Conservation (phyloP, 208 protist genomes). For the Willaertia magna region DNA sequence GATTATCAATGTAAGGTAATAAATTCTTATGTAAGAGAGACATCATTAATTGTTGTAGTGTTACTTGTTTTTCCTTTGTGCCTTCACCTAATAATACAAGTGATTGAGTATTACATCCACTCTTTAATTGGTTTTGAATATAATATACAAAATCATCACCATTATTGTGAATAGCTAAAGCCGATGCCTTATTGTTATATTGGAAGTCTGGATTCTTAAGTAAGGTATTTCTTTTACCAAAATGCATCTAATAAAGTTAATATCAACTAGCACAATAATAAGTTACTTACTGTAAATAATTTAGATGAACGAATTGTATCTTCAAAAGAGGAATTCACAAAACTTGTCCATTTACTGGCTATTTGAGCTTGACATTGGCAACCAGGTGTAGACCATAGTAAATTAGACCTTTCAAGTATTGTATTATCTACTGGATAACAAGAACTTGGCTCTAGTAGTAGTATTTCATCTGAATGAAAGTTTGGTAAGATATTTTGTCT, state of each 20-base stretch:
- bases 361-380: neutral
- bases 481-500: neutral
- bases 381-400: neutral
- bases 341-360: neutral
- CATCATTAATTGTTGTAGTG: neutral
- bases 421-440: neutral
- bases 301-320: neutral
- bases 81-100: neutral
- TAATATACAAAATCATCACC: neutral
- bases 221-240: neutral
- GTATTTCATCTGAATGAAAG: no score
- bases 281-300: neutral
- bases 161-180: neutral
- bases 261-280: neutral
- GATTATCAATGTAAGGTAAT: neutral
- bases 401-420: neutral
- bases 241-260: neutral
- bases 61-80: neutral
- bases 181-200: neutral
- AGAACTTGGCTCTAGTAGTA: neutral
- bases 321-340: neutral
- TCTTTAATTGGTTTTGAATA: neutral
- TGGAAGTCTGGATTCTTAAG: neutral
- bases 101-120: neutral
- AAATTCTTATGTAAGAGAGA: neutral